A percentile compares a stretch with the other conserved stretches of the same genome.
These are phyloP conservation scores for Quillaja saponaria DNA, from an alignment of 306 rosid genomes.

Conservation along the genomic window DNA sequence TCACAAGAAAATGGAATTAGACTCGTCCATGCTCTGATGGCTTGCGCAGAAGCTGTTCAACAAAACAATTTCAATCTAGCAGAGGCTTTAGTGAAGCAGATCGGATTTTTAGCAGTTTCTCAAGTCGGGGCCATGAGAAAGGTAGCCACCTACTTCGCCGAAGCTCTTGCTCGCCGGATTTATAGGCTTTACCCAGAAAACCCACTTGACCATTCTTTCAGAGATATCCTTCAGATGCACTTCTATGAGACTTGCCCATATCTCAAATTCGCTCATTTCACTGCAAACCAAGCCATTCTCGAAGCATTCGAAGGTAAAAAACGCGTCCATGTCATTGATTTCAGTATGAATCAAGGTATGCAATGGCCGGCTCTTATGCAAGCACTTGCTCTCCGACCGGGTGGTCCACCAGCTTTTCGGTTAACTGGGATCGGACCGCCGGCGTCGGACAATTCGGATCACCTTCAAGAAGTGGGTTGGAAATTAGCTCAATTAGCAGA, in stretches of 20 bases:
- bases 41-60: slow-evolving; percentile 88
- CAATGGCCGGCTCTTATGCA: slow-evolving; percentile 98
- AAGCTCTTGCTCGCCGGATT: slow-evolving; percentile 74
- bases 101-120: slow-evolving; percentile 63
- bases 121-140: slow-evolving; percentile 93
- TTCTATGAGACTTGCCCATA: slow-evolving; percentile 92
- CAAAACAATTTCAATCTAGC: slow-evolving; percentile 54
- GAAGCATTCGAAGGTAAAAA: slow-evolving; percentile 80
- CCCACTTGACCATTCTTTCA: slow-evolving; percentile 50
- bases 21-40: slow-evolving; percentile 74
- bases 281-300: slow-evolving; percentile 83
- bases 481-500: slow-evolving; percentile 85
- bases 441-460: slow-evolving; percentile 72
- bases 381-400: slow-evolving; percentile 79
- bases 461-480: slow-evolving; percentile 89
- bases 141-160: slow-evolving; percentile 86
- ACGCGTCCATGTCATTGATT: slow-evolving; percentile 84
- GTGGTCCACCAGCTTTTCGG: slow-evolving; percentile 80
- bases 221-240: slow-evolving; percentile 74
- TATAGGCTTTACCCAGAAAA: slow-evolving; percentile 50
- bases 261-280: slow-evolving; percentile 91
- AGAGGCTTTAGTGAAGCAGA: slow-evolving; percentile 76
- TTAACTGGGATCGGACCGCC: slow-evolving; percentile 94
- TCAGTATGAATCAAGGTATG: slow-evolving; percentile 92
- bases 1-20: slow-evolving; percentile 86